Percentiles rank a stretch among this genome's conserved stretches.
phyloP scores from a whole-genome alignment of 177 flowering plant genomes.

The Vitis hybrid region DNA sequence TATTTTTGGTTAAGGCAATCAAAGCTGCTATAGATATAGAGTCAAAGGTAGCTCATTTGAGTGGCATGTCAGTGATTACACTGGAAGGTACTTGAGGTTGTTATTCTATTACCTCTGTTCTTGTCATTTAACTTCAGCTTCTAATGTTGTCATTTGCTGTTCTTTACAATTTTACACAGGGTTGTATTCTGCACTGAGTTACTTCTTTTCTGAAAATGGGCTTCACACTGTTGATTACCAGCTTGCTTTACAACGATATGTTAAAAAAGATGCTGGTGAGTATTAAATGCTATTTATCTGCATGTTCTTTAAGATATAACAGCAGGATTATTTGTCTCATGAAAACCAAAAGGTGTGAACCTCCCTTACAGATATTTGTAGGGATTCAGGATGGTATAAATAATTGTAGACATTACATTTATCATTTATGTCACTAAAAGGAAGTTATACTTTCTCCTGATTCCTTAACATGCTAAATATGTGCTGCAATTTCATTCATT shows the following conservation, averaged over 20 bases:
- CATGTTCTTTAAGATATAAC: neutral
- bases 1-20: conserved; percentile 60
- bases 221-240: conserved; percentile 67
- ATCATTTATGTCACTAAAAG: too few relatives aligned
- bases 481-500: too few relatives aligned
- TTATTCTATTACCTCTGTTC: neutral
- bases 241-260: conserved; percentile 63
- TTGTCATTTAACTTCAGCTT: neutral
- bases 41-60: conserved; percentile 48
- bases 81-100: conserved; percentile 59
- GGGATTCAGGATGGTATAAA: too few relatives aligned
- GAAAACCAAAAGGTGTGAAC: neutral
- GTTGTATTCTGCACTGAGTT: conserved; percentile 70
- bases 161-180: conserved; percentile 41
- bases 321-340: neutral
- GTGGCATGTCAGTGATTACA: conserved; percentile 60
- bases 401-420: too few relatives aligned
- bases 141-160: conserved; percentile 2
- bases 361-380: too few relatives aligned
- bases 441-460: too few relatives aligned
- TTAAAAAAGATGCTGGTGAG: conserved; percentile 68
- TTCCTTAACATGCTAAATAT: too few relatives aligned
- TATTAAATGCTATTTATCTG: conserved; percentile 4
- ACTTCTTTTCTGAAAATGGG: conserved; percentile 81
- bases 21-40: conserved; percentile 75